Conservation (phyloP, 305 asterid genomes). For the Fraxinus angustifolia region DNA sequence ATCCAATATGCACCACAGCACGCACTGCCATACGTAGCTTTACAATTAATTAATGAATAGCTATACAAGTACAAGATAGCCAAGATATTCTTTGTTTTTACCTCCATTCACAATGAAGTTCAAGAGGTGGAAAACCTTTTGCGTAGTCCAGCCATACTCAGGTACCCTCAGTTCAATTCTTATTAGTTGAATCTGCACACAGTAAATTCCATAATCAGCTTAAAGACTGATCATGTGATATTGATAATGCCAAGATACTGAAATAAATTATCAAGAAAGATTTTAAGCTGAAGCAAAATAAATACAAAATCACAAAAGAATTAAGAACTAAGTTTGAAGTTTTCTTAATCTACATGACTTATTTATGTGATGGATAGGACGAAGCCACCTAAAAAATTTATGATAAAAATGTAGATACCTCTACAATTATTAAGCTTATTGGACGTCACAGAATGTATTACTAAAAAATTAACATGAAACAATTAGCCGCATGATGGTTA, state of each 20-base stretch:
- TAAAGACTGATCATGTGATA: neutral
- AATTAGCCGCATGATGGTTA: neutral
- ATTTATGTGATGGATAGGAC: neutral
- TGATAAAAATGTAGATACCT: neutral
- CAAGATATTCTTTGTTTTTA: slow-evolving; percentile 30
- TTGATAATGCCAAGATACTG: neutral
- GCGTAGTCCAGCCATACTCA: slow-evolving; percentile 97
- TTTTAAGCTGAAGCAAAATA: neutral
- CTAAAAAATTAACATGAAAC: neutral
- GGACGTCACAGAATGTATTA: neutral
- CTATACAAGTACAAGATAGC: neutral
- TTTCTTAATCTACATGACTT: neutral
- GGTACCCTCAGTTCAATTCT: slow-evolving; percentile 91
- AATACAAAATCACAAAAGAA: neutral
- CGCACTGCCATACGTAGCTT: slow-evolving; percentile 56
- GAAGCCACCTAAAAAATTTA: neutral
- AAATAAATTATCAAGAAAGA: slow-evolving; percentile 2
- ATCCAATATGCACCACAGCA: slow-evolving; percentile 65
- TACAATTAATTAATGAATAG: slow-evolving; percentile 18
- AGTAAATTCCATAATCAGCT: slow-evolving; percentile 14
- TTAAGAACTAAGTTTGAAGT: neutral
- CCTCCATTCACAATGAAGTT: slow-evolving; percentile 96
- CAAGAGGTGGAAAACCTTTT: slow-evolving; percentile 97
- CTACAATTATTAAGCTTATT: neutral
- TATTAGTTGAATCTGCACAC: slow-evolving; percentile 75